phyloP scores from a whole-genome alignment of 148 eudicot species.

The Camellia sinensis region DNA sequence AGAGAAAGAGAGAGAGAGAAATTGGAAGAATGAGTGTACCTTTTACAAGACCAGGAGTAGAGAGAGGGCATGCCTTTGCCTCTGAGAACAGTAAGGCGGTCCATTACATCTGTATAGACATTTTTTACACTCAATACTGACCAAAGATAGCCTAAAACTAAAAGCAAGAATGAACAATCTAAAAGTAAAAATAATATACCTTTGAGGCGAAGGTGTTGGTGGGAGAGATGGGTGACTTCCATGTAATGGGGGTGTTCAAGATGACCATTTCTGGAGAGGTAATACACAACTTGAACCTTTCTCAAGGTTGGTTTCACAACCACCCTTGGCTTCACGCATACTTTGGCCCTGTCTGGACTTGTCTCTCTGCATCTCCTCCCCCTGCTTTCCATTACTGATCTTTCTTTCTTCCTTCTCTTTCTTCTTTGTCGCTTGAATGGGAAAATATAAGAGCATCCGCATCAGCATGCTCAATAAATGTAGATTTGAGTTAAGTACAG shows the following conservation, averaged over 20 bases:
- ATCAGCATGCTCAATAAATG: no score
- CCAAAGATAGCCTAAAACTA: no score
- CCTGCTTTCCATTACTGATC: neutral
- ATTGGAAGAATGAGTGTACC: constrained; percentile 30
- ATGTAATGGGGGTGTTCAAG: constrained; percentile 89
- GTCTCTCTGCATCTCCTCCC: constrained; percentile 18
- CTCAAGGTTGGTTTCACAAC: constrained; percentile 21
- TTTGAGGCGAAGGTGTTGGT: constrained; percentile 73
- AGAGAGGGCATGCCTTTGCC: constrained; percentile 89
- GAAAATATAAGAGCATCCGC: neutral
- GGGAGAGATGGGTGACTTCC: constrained; percentile 70
- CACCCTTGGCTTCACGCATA: neutral
- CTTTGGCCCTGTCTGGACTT: constrained; percentile 17
- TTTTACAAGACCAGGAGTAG: constrained; percentile 94
- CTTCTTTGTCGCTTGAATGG: neutral
- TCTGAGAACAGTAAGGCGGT: constrained; percentile 61
- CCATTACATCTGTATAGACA: constrained; percentile 54
- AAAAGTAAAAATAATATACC: constrained; percentile 31
- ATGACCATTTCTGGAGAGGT: constrained; percentile 73
- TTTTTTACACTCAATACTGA: no score
- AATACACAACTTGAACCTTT: constrained; percentile 78
- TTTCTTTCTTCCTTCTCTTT: neutral
- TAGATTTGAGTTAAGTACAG: no score
- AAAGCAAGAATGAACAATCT: no score
- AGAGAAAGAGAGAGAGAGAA: neutral